Evolutionary conservation across 495 filamentous ascomycete species (phyloP), one percentile per base, ranked within the genome.

Genomic region (Annulohypoxylon moriforme): DNA sequence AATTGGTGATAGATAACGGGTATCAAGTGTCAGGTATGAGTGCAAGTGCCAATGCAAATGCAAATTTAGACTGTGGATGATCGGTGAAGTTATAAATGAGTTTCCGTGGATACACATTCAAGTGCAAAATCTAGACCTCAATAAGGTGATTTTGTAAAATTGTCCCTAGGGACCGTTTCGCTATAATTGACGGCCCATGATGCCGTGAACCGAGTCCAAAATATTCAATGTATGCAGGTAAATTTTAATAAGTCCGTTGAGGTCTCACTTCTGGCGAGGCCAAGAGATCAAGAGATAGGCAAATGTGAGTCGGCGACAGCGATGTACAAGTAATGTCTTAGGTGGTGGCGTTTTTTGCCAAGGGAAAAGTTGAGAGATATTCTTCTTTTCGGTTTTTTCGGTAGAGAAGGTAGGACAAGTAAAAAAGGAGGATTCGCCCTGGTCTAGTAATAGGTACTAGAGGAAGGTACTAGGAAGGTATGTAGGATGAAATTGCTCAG

Each of bases 131-230:
- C 76, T 65, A 62, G 65, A 58, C 76, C 72, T 70, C 75, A 76
- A 64, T 62, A 69, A 64, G 76, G 67, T 70, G 75, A 67, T 68
- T 33, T 69, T 69, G 75, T 55, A 77, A 62, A 59, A 72, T 75
- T 81, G 85, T 86, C 85, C 85, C 85, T 86, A 83, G 76, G 85
- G 84, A 87, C 85, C 79, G 84, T 77, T 68, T 76, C 78, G 86
- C 84, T 88, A 88, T 88, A 87, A 88, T 67, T 70, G 76, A 47
- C 77, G 67, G 70, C 75, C 72, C 85, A 87, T 87, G 18, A 60
- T 79, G 68, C 65, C 63, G 57, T 31, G 44, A 67, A 69, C 58
- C 11, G 42, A 25, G 44, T 46, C 63, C 50, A 57, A 44, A 61
- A 29, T 36, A 31, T 50, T 25, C n/a, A 46, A 11, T 62, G 24